These are phyloP conservation scores for Fusarium sp. DNA, from an alignment of 2,329 filamentous ascomycete genomes.

Conservation along the genomic window DNA sequence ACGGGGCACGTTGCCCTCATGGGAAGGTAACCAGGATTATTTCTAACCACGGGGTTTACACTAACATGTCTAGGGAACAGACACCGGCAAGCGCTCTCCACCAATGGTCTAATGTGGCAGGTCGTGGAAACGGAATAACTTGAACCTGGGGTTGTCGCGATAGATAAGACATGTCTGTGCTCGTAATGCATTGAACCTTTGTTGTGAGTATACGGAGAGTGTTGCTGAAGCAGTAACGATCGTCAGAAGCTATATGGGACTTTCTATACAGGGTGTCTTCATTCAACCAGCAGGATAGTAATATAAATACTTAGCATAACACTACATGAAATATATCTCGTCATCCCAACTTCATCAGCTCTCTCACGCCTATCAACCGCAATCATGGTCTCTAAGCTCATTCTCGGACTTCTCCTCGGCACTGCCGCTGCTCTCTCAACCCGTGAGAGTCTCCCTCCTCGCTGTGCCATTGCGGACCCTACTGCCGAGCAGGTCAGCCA, in stretches of 20 bases:
- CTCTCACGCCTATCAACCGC: neutral
- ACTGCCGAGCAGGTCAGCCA: conserved; percentile 24
- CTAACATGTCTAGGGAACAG: conserved; percentile 5
- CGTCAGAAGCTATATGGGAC: neutral
- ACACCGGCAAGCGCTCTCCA: neutral
- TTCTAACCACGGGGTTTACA: neutral
- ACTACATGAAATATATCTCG: neutral
- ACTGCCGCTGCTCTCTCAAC: conserved; percentile 15
- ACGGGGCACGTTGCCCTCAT: conserved; percentile 11
- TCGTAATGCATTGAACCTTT: conserved; percentile 17
- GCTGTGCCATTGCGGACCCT: conserved; percentile 28
- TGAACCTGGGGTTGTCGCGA: neutral
- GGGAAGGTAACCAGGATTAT: conserved; percentile 17
- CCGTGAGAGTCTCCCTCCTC: conserved; percentile 17
- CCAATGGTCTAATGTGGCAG: conserved; percentile 20
- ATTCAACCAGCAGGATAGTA: neutral
- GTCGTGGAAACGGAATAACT: conserved; percentile 2
- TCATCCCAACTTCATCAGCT: neutral
- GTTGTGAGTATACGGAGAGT: conserved; percentile 12
- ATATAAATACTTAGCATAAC: conserved; percentile 10
- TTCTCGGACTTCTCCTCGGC: conserved; percentile 23
- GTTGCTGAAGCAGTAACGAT: conserved; percentile 14
- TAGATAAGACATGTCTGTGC: neutral
- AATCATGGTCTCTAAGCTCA: conserved; percentile 34
- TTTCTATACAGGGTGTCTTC: neutral